These are phyloP conservation scores for Ajuga reptans DNA, from an alignment of 305 asterid species.

Conservation along the genomic window DNA sequence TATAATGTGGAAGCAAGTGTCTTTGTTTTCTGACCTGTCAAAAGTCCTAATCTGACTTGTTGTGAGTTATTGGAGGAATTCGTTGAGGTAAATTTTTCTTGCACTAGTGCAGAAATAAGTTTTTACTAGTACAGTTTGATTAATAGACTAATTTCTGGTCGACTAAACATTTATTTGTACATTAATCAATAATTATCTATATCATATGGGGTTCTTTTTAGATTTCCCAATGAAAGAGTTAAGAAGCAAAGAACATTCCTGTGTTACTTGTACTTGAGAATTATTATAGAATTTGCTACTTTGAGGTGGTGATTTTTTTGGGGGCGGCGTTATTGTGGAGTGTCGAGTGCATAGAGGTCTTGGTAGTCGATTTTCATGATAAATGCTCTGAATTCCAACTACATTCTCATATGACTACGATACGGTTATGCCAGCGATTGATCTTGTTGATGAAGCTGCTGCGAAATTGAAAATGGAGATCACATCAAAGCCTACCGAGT, in stretches of 20 bases:
- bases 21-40: no score
- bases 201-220: no score
- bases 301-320: background rate
- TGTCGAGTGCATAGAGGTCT: background rate
- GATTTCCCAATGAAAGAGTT: no score
- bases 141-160: no score
- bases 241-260: background rate
- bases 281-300: background rate
- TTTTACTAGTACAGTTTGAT: no score
- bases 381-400: background rate
- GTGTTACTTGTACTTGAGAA: background rate
- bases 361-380: background rate
- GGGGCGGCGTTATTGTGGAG: background rate
- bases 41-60: no score
- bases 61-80: no score
- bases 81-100: no score
- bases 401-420: background rate
- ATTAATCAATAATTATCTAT: no score
- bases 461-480: constrained; percentile 84
- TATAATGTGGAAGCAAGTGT: no score
- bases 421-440: constrained; percentile 47
- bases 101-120: no score
- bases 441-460: constrained; percentile 82
- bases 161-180: no score
- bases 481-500: constrained; percentile 67